A percentile compares a stretch with the other conserved stretches of the same genome.
These are phyloP conservation scores for Stentor coeruleus DNA, from an alignment of 73 alveolate genomes.

Conservation along the genomic window DNA sequence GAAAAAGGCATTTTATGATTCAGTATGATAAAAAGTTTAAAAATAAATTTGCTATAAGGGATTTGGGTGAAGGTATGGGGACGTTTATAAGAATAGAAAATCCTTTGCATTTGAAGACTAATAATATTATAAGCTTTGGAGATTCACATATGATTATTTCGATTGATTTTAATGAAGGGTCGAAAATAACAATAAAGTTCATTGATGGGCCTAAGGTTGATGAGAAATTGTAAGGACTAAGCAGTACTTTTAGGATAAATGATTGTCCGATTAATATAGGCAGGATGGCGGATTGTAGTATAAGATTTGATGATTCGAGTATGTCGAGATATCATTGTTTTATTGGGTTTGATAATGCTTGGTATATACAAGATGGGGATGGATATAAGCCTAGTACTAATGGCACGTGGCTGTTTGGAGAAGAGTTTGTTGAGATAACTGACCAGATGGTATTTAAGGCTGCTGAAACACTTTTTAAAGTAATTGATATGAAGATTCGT, in stretches of 20 bases:
- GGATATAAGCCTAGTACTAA: slow-evolving; percentile 44
- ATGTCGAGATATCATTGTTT: slow-evolving; percentile 30
- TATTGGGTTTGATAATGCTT: slow-evolving; percentile 23
- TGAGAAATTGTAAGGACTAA: slow-evolving; percentile 35
- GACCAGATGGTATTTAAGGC: slow-evolving; percentile 52
- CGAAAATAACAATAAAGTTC: slow-evolving; percentile 50
- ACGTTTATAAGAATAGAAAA: slow-evolving; percentile 46
- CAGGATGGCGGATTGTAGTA: slow-evolving; percentile 52
- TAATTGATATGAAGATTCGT: slow-evolving; percentile 29
- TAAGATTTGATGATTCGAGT: slow-evolving; percentile 26
- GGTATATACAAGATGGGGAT: slow-evolving; percentile 56
- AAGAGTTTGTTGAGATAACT: slow-evolving; percentile 44
- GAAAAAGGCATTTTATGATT: neutral
- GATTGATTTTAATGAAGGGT: slow-evolving; percentile 29
- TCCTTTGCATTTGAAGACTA: slow-evolving; percentile 45
- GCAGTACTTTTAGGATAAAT: slow-evolving; percentile 35
- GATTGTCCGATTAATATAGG: slow-evolving; percentile 48
- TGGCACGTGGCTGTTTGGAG: slow-evolving; percentile 65
- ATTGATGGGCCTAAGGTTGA: slow-evolving; percentile 71
- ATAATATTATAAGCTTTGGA: slow-evolving; percentile 54
- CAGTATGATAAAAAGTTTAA: neutral
- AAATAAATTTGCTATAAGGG: neutral
- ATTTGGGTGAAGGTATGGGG: slow-evolving; percentile 65
- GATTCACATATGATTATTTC: slow-evolving; percentile 64
- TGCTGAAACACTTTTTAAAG: slow-evolving; percentile 50